A percentile compares a stretch with the other conserved stretches of the same genome.
Evolutionary conservation across 768 basidiomycete species (phyloP).

Genomic region (Sutorius australiensis): DNA sequence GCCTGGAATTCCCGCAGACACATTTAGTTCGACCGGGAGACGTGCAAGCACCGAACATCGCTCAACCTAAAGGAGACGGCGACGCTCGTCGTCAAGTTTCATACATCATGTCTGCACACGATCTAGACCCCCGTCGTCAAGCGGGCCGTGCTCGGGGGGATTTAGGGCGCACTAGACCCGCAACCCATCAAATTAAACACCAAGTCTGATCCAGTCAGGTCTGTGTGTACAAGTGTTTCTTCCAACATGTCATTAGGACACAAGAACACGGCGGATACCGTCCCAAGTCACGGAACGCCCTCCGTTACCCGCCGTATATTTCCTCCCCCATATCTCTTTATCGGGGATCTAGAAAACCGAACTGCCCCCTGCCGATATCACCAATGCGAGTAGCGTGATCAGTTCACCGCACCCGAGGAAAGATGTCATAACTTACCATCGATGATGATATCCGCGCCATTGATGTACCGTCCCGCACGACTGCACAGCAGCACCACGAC

Average conservation of each 20-base stretch:
- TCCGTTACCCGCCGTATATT: background rate
- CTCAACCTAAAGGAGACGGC: too few relatives aligned
- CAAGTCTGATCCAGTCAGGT: too few relatives aligned
- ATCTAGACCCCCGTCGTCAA: too few relatives aligned
- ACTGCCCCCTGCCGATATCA: slow-evolving; percentile 17
- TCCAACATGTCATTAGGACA: too few relatives aligned
- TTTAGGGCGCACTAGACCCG: background rate
- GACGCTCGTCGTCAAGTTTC: too few relatives aligned
- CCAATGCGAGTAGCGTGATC: background rate
- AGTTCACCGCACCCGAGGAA: background rate
- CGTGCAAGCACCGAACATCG: too few relatives aligned
- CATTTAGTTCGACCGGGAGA: too few relatives aligned
- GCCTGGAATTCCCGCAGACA: too few relatives aligned
- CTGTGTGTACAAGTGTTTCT: background rate
- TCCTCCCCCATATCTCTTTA: background rate
- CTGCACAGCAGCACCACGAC: slow-evolving; percentile 40
- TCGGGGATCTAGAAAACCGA: slow-evolving; percentile 16
- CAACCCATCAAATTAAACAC: background rate
- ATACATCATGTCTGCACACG: too few relatives aligned
- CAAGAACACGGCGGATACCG: background rate
- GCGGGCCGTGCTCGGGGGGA: background rate
- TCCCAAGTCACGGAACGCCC: background rate
- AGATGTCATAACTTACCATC: slow-evolving; percentile 34
- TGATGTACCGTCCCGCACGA: slow-evolving; percentile 41
- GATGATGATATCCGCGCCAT: slow-evolving; percentile 39